These are phyloP conservation scores for Penicillium sp. DNA, from an alignment of 2,329 filamentous ascomycete species.

Conservation along the genomic window DNA sequence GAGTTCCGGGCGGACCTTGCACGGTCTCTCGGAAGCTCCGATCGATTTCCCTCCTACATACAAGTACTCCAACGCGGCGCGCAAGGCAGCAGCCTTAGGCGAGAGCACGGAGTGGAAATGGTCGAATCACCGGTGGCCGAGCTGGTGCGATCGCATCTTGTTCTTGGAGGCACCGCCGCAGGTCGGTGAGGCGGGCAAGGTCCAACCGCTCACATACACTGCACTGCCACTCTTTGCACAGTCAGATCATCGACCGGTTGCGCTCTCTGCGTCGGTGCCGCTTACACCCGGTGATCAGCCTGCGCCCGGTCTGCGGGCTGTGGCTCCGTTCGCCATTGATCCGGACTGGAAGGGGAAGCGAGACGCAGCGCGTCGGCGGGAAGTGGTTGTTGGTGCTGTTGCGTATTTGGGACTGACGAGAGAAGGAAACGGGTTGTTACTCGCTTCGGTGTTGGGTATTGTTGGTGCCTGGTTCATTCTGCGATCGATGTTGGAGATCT, in stretches of 20 bases:
- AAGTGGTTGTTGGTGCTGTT: slow-evolving; percentile 60
- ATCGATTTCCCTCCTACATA: slow-evolving; percentile 90
- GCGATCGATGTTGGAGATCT: slow-evolving; percentile 35
- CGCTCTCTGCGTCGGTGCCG: slow-evolving; percentile 68
- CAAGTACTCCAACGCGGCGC: slow-evolving; percentile 67
- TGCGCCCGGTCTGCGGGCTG: slow-evolving; percentile 40
- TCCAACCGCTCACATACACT: slow-evolving; percentile 66
- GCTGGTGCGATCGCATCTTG: slow-evolving; percentile 90
- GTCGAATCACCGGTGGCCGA: slow-evolving; percentile 81
- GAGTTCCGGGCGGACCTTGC: slow-evolving; percentile 68
- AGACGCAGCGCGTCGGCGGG: slow-evolving; percentile 57
- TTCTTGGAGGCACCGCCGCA: slow-evolving; percentile 67
- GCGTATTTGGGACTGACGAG: slow-evolving; percentile 56
- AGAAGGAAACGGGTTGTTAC: slow-evolving; percentile 47
- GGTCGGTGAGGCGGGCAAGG: slow-evolving; percentile 41
- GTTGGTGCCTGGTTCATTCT: slow-evolving; percentile 47
- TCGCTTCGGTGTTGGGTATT: slow-evolving; percentile 41
- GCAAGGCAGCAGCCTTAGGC: slow-evolving; percentile 35
- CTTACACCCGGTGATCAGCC: slow-evolving; percentile 35
- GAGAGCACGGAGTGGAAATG: slow-evolving; percentile 63
- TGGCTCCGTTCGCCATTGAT: slow-evolving; percentile 61
- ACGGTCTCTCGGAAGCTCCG: slow-evolving; percentile 73
- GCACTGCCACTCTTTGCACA: slow-evolving; percentile 77
- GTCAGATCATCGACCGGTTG: slow-evolving; percentile 86
- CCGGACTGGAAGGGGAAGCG: slow-evolving; percentile 58